Evolutionary conservation across 1,284 basidiomycete genomes (phyloP).

Genomic region (Apiotrichum montevideense): DNA sequence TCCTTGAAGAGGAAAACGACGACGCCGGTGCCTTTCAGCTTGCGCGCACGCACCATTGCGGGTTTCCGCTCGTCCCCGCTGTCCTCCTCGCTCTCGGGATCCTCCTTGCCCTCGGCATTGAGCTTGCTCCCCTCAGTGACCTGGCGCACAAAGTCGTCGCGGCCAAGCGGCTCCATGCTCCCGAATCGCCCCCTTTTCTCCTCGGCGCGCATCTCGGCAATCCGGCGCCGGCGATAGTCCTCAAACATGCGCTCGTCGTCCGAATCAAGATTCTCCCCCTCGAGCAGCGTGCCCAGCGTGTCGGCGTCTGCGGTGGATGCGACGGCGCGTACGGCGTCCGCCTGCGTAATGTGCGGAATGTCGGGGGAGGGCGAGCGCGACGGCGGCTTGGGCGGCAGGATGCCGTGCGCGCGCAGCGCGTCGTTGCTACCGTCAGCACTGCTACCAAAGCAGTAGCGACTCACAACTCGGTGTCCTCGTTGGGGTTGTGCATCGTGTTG

Average conservation of each 20-base stretch:
- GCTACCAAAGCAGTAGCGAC: slow-evolving; percentile 29
- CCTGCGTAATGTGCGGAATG: slow-evolving; percentile 42
- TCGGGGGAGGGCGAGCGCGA: slow-evolving; percentile 64
- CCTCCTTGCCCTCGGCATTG: slow-evolving; percentile 57
- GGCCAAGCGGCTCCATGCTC: slow-evolving; percentile 75
- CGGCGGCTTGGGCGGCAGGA: slow-evolving; percentile 67
- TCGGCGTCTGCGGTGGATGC: slow-evolving; percentile 55
- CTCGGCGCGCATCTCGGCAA: slow-evolving; percentile 61
- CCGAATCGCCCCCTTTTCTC: slow-evolving; percentile 71
- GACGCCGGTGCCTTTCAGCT: slow-evolving; percentile 51
- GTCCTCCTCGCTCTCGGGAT: slow-evolving; percentile 38
- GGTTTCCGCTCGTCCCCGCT: slow-evolving; percentile 29
- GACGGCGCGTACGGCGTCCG: slow-evolving; percentile 48
- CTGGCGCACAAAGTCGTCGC: slow-evolving; percentile 90
- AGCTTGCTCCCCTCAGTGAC: slow-evolving; percentile 85
- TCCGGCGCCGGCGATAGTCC: slow-evolving; percentile 59
- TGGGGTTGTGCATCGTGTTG: slow-evolving; percentile 53
- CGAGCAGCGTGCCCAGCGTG: slow-evolving; percentile 58
- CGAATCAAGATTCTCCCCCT: slow-evolving; percentile 64
- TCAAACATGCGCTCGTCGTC: slow-evolving; percentile 74
- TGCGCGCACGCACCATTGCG: slow-evolving; percentile 18
- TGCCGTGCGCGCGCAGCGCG: slow-evolving; percentile 82
- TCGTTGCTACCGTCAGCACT: slow-evolving; percentile 62
- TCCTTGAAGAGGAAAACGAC: slow-evolving; percentile 55
- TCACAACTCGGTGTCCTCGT: slow-evolving; percentile 92